Base-by-base conservation (phyloP, 1,284 basidiomycete genomes). In the Trichosporon inkin region DNA sequence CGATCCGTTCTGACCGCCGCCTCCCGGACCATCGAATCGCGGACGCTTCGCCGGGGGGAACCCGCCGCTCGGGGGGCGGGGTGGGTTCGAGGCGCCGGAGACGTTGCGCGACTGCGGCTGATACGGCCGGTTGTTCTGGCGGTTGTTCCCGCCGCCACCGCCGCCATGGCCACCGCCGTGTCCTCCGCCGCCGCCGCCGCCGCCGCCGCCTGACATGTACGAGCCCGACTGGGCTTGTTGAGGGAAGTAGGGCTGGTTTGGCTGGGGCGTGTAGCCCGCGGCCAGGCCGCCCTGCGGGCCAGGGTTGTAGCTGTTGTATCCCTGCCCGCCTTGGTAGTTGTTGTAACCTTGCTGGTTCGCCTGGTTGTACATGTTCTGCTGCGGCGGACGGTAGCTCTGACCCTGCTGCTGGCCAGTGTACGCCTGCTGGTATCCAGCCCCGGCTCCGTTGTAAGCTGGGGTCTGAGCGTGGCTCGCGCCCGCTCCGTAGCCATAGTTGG, bases 1-100 rank as follows among this genome's bases (percentile, higher is more conserved):
- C n/a, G 44, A 49, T 22, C 44, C 44, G 16, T 32, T 49, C 44
- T 49, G 44, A 19, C 65, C 37, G 41, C 58, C 32, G 6, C 59
- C 61, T 20, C 67, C 84, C 0, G 88, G 86, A 6, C 85, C 86
- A 71, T 92, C 90, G 70, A 91, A 91, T 17, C 90, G 84, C 64
- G 86, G 90, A 55, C 90, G 82, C 76, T 94, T 93, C 2, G 79
- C 78, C 0, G 80, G 79, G 1, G 80, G 80, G 62, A 77, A 74
- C 8, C 65, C 44, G 11, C 24, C 44, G 24, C 44, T 49, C 16
- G 44, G 44, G 7, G 44, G 44, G 7, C 44, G 44, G 44, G 44
- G 44, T 24, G 44, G 44, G 24, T 49, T 49, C 16, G 44, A 49
- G 16, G 44, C 44, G 24, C 24, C 44, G 14, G 44, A 49, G 22